A percentile compares a stretch with the other conserved stretches of the same genome.
Conservation (phyloP, 495 filamentous ascomycete species). For the Tuber magnatum region DNA sequence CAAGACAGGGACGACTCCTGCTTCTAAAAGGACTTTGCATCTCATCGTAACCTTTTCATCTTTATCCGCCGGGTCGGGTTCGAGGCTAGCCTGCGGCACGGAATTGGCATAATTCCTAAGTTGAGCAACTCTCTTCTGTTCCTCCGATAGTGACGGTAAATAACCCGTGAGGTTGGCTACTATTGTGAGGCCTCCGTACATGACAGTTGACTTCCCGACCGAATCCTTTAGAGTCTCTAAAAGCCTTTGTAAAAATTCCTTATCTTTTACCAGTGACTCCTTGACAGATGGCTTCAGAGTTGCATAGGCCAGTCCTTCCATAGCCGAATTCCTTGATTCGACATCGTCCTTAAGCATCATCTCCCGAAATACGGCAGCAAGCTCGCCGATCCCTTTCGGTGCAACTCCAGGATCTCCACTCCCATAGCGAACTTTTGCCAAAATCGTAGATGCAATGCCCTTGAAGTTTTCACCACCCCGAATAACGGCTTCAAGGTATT, state of each 20-base stretch:
- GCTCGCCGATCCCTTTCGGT: slow-evolving; percentile 57
- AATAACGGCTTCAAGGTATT: slow-evolving; percentile 74
- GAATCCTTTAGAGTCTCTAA: slow-evolving; percentile 57
- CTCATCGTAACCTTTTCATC: slow-evolving; percentile 67
- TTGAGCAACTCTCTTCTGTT: slow-evolving; percentile 81
- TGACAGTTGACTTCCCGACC: slow-evolving; percentile 57
- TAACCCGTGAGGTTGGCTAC: slow-evolving; percentile 76
- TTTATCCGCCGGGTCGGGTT: slow-evolving; percentile 61
- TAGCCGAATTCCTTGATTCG: slow-evolving; percentile 53
- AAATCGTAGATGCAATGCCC: slow-evolving; percentile 70
- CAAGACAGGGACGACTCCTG: slow-evolving; percentile 65
- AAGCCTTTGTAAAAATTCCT: slow-evolving; percentile 57
- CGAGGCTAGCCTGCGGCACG: slow-evolving; percentile 50
- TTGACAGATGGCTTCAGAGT: slow-evolving; percentile 77
- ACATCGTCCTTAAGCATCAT: slow-evolving; percentile 60
- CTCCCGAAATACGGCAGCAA: slow-evolving; percentile 69
- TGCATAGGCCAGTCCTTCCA: slow-evolving; percentile 90
- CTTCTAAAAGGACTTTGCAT: slow-evolving; percentile 68
- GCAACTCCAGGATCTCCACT: slow-evolving; percentile 40
- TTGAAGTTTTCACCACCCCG: slow-evolving; percentile 52
- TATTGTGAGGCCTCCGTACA: slow-evolving; percentile 79
- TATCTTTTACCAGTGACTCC: slow-evolving; percentile 64
- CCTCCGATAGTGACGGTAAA: slow-evolving; percentile 70
- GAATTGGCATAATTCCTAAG: slow-evolving; percentile 90
- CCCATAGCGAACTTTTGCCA: slow-evolving; percentile 61